Evolutionary conservation across 2,329 filamentous ascomycete genomes (phyloP).

Genomic region (Sclerotinia subarctica): DNA sequence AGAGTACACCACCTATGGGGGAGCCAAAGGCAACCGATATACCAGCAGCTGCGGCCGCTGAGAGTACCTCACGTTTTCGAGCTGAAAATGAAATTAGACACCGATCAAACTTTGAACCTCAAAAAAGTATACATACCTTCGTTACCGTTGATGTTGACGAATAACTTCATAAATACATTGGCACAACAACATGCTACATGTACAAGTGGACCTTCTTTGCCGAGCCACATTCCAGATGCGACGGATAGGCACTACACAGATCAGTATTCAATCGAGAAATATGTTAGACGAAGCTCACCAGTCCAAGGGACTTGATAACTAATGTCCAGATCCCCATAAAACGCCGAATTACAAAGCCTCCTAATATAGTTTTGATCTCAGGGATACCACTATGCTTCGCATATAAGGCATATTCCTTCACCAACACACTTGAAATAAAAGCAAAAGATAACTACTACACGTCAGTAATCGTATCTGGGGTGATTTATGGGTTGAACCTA

Average conservation of each 20-base stretch:
- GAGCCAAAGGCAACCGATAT: constrained; percentile 60
- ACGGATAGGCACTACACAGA: constrained; percentile 74
- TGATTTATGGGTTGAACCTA: constrained; percentile 44
- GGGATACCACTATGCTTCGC: constrained; percentile 95
- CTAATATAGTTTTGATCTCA: constrained; percentile 94
- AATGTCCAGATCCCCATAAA: constrained; percentile 89
- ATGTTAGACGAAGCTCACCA: constrained; percentile 52
- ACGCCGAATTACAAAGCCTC: constrained; percentile 85
- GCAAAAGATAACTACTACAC: constrained; percentile 67
- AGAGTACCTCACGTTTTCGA: constrained; percentile 88
- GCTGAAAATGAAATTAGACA: constrained; percentile 48
- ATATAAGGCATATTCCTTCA: constrained; percentile 79
- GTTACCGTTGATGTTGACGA: constrained; percentile 75
- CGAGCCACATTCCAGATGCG: constrained; percentile 91
- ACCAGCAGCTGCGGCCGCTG: constrained; percentile 74
- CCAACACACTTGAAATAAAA: constrained; percentile 70
- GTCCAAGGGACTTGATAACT: constrained; percentile 80
- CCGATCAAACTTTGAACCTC: not conserved
- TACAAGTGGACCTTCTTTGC: constrained; percentile 92
- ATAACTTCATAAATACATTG: constrained; percentile 89
- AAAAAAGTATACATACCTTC: constrained; percentile 58
- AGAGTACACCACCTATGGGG: constrained; percentile 85
- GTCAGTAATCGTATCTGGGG: not conserved
- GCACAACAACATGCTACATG: constrained; percentile 97
- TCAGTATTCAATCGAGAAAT: constrained; percentile 26